Evolutionary conservation across 169 alveolate genomes (phyloP).

Genomic region (Babesia ovis): DNA sequence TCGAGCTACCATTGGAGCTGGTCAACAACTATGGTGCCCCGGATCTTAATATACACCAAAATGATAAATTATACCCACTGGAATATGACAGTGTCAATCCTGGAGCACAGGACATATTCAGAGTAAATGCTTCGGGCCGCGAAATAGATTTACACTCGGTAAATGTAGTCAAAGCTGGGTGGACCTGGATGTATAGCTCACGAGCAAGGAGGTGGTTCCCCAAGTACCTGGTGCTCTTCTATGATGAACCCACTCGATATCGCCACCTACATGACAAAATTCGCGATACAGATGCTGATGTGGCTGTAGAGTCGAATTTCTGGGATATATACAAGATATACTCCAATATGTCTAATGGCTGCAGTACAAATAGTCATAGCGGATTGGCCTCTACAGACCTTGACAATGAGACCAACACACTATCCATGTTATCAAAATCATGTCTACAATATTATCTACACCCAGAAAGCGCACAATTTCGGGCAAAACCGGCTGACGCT

Average conservation of each 20-base stretch:
- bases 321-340: slow-evolving; percentile 54
- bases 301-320: slow-evolving; percentile 6
- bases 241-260: slow-evolving; percentile 1
- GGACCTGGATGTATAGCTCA: slow-evolving; percentile 59
- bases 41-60: background rate
- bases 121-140: background rate
- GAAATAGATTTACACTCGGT: background rate
- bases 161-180: slow-evolving; percentile 41
- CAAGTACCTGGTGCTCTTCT: slow-evolving; percentile 45
- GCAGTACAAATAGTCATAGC: background rate
- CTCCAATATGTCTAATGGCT: background rate
- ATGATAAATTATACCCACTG: too few relatives aligned
- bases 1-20: slow-evolving; percentile 20
- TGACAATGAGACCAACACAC: background rate
- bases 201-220: slow-evolving; percentile 40
- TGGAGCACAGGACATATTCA: too few relatives aligned
- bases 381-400: too few relatives aligned
- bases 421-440: background rate
- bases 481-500: background rate
- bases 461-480: background rate
- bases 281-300: background rate
- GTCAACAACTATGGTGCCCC: background rate
- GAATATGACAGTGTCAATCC: too few relatives aligned
- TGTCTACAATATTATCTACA: background rate
- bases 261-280: slow-evolving; percentile 4